Percentiles rank a stretch among this genome's conserved stretches.
Evolutionary conservation across 345 rosid genomes (phyloP).

Genomic region (Populus davidiana): DNA sequence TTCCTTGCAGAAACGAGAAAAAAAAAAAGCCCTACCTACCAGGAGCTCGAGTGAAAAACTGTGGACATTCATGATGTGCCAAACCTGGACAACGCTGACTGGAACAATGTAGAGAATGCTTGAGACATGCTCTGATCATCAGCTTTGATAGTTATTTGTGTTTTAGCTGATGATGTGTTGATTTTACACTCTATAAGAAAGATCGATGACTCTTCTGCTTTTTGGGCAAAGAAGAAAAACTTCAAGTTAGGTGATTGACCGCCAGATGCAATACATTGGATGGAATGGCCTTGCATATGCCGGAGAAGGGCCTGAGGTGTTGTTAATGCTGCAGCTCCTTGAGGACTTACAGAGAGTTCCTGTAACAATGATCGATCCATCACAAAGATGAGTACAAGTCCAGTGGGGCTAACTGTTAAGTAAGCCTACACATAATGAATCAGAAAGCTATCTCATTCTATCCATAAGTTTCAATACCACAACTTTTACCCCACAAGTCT

Average conservation of each 20-base stretch:
- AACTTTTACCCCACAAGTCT: not conserved
- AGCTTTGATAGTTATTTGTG: slow-evolving; percentile 72
- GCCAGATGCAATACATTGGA: slow-evolving; percentile 92
- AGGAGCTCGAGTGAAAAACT: not conserved
- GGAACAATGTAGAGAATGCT: slow-evolving; percentile 54
- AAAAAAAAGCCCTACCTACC: not conserved
- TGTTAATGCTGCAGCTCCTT: slow-evolving; percentile 64
- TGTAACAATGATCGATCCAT: slow-evolving; percentile 25
- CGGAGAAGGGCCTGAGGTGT: slow-evolving; percentile 69
- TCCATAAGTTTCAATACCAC: not conserved
- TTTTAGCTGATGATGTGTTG: slow-evolving; percentile 71
- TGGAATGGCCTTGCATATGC: slow-evolving; percentile 82
- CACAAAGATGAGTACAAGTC: not conserved
- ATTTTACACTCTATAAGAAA: slow-evolving; percentile 82
- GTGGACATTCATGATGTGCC: slow-evolving; percentile 33
- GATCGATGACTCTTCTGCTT: slow-evolving; percentile 60
- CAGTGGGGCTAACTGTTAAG: not conserved
- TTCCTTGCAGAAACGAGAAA: not conserved
- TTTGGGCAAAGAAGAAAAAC: slow-evolving; percentile 93
- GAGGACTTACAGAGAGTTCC: slow-evolving; percentile 65
- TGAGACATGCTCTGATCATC: slow-evolving; percentile 73
- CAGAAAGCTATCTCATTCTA: not conserved
- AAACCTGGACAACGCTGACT: slow-evolving; percentile 64
- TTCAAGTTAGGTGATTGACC: slow-evolving; percentile 87
- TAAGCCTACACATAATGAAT: not conserved